phyloP scores from a whole-genome alignment of 164 flowering plant species.

The Brasenia schreberi region DNA sequence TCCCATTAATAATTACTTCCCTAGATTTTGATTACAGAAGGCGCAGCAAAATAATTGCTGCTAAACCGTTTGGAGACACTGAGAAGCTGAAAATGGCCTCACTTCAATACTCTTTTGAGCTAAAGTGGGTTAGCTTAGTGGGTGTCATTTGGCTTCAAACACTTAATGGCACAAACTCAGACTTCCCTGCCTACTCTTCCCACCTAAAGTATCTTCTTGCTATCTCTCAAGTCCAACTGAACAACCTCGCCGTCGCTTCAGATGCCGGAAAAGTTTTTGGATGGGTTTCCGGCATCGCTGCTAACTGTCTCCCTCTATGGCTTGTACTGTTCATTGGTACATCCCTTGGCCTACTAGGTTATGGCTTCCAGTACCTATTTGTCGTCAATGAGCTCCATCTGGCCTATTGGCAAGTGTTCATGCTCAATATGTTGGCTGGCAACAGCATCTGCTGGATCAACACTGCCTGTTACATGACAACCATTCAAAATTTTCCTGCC shows the following conservation, averaged over 20 bases:
- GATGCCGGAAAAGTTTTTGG: constrained; percentile 88
- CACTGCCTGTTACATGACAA: constrained; percentile 55
- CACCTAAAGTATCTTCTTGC: constrained; percentile 53
- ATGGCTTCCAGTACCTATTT: constrained; percentile 67
- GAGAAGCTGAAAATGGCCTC: not conserved
- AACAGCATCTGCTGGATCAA: constrained; percentile 96
- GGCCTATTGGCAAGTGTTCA: constrained; percentile 39
- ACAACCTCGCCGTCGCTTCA: constrained; percentile 86
- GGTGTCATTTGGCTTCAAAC: constrained; percentile 77
- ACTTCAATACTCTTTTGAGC: constrained; percentile 1
- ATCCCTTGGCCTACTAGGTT: constrained; percentile 49
- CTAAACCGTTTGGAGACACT: not conserved
- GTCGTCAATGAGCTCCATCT: constrained; percentile 26
- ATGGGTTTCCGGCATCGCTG: constrained; percentile 66
- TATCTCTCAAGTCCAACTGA: constrained; percentile 65
- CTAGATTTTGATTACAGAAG: not conserved
- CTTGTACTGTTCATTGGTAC: constrained; percentile 61
- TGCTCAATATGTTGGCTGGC: constrained; percentile 58
- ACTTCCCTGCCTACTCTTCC: constrained; percentile 82
- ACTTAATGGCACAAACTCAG: constrained; percentile 57
- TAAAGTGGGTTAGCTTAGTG: constrained; percentile 72
- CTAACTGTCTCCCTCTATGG: constrained; percentile 50
- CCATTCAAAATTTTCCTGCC: constrained; percentile 43
- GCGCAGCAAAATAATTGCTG: not conserved
- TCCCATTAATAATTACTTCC: not conserved